Evolutionary conservation across 495 filamentous ascomycete genomes (phyloP).

Genomic region (Niebla homalea): DNA sequence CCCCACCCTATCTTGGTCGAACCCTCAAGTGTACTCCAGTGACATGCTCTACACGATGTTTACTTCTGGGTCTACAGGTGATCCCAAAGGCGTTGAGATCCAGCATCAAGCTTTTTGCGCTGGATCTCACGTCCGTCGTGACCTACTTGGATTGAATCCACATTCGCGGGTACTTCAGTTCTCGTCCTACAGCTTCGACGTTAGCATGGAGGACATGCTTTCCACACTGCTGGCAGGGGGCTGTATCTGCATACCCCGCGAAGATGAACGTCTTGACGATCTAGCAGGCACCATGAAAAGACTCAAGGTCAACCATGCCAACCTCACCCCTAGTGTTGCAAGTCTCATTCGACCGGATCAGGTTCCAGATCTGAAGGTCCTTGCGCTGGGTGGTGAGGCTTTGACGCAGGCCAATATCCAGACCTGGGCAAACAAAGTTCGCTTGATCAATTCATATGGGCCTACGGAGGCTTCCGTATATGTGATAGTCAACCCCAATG

Average conservation of each 20-base stretch:
- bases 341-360: too few relatives aligned
- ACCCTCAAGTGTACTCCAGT: neutral
- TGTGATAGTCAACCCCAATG: neutral
- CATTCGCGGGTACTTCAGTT: constrained; percentile 49
- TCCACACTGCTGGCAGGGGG: constrained; percentile 47
- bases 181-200: constrained; percentile 54
- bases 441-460: neutral
- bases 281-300: constrained; percentile 32
- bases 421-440: too few relatives aligned
- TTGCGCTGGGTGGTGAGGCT: constrained; percentile 33
- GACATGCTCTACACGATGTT: constrained; percentile 13
- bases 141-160: constrained; percentile 29
- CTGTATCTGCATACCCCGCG: constrained; percentile 48
- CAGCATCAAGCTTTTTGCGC: constrained; percentile 10
- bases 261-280: constrained; percentile 38
- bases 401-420: too few relatives aligned
- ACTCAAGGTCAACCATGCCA: constrained; percentile 32
- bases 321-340: constrained; percentile 40
- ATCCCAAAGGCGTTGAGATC: constrained; percentile 19
- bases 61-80: constrained; percentile 22
- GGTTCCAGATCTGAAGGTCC: too few relatives aligned
- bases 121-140: neutral
- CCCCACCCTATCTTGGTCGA: too few relatives aligned
- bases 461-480: neutral
- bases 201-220: constrained; percentile 49